Base-by-base conservation (phyloP, 768 basidiomycete species). In the Suillus spraguei region DNA sequence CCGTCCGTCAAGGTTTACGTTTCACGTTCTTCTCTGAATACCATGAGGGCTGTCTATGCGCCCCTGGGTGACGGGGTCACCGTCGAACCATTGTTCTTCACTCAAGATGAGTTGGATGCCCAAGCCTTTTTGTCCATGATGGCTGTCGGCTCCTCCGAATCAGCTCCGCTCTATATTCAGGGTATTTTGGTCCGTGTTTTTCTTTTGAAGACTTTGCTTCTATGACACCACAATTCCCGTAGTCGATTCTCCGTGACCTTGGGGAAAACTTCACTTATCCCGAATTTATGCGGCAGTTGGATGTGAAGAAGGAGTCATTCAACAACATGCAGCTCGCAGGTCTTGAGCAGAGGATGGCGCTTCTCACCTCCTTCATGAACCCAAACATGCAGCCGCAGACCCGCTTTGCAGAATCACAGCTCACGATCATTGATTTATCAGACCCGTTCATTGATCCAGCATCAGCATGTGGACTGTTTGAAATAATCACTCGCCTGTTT, bases 71-170 rank as follows among this genome's bases (percentile, higher is more conserved):
- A 68, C 0, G 76, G 79, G 35, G 77, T 91, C 5, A 74, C 63
- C 0, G 86, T 91, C 0, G 78, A 83, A 59, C 85, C 88, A 0
- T 70, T 92, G 14, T 69, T 80, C 0, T 83, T 91, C 60, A 75
- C 79, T 4, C 83, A 86, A 64, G 75, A 80, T 5, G 90, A 92
- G 62, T 79, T 91, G 0, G 90, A 91, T 70, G 86, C 87, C 0
- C 75, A 85, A 20, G 87, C 89, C 1, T 86, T 91, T 63, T 67
- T 91, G 38, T 88, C 88, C 0, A 87, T 91, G 85, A 91, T 91
- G 90, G 85, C 88, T 0, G 78, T 90, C 0, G 85, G 82, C 0
- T 83, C 84, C 0, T 84, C 86, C 0, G 87, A 88, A 1, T 77
- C 80, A 0, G 83, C 87, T 0, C 90, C 90, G 0, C 71, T 91